Evolutionary conservation across 2,329 filamentous ascomycete species (phyloP), one percentile per base, ranked within the genome.

Genomic region (Periconia digitata): DNA sequence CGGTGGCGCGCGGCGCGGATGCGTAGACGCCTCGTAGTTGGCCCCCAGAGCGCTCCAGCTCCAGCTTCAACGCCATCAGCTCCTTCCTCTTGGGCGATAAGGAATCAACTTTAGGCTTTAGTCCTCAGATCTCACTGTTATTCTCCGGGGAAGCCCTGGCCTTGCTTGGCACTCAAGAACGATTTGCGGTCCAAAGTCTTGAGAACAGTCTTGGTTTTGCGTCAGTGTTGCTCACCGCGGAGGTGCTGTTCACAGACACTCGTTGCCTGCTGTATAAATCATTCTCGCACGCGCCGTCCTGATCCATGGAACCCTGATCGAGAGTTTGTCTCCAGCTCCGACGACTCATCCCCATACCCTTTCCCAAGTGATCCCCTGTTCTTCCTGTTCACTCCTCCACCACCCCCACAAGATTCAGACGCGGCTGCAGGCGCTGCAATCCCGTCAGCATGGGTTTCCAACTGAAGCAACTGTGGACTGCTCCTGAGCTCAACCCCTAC

Each of bases 401-500:
- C 20, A 15, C 8, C 27, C 27, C 27, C 27, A 10, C 27, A 32
- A 32, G n/a, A 32, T 27, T 27, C 27, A 23, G 47, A 21, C 15
- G 37, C 18, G 15, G 18, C 10, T 8, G 32, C 42, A 42, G 38
- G 23, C 49, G 46, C 40, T 32, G 40, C 40, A n/a, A 43, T 8
- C 20, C 38, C 16, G 7, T 17, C 53, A 60, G 29, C 32, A 71
- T 71, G 68, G 65, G 65, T 45, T 71, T 71, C 54, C 38, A 64
- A 48, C 18, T 70, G 8, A 66, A 53, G 40, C 58, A 62, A 52
- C 66, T 71, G 50, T 70, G 68, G 68, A 61, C 54, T 1, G 78
- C 82, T 24, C 90, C 90, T 35, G 83, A 87, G 67, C 74, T 95
- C 74, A 95, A 95, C 70, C 89, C 90, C 8, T 81, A 90, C 74